A percentile compares a stretch with the other conserved stretches of the same genome.
Conservation (phyloP, 2,329 filamentous ascomycete genomes). For the Ascochyta rabiei region DNA sequence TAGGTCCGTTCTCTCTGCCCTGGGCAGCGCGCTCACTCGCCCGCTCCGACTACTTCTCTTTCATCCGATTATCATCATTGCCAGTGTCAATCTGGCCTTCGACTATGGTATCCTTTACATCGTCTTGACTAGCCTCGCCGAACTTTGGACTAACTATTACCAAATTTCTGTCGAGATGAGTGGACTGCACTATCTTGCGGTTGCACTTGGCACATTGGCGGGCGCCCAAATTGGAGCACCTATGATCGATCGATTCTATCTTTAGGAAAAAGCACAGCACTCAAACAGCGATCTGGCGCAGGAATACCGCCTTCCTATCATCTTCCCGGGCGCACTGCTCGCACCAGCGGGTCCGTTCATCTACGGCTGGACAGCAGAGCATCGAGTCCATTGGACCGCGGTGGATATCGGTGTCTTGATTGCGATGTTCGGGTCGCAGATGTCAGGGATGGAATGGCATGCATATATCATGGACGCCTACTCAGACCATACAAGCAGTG, state of each 20-base stretch:
- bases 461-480: constrained; percentile 69
- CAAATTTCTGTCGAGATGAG: constrained; percentile 24
- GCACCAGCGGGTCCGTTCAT: constrained; percentile 31
- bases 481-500: constrained; percentile 43
- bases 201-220: constrained; percentile 60
- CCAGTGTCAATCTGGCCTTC: constrained; percentile 36
- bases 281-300: constrained; percentile 54
- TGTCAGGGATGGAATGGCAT: constrained; percentile 51
- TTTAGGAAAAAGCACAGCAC: constrained; percentile 37
- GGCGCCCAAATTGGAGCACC: constrained; percentile 5
- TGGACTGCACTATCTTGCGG: constrained; percentile 33
- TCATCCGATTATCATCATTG: constrained; percentile 59
- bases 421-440: constrained; percentile 47
- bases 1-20: constrained; percentile 45
- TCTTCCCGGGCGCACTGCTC: constrained; percentile 23
- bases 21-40: constrained; percentile 53
- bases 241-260: constrained; percentile 20
- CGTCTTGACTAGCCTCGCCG: constrained; percentile 36
- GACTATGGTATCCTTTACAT: constrained; percentile 48
- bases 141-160: constrained; percentile 33
- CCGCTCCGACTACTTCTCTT: constrained; percentile 62
- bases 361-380: constrained; percentile 37
- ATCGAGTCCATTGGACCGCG: constrained; percentile 33
- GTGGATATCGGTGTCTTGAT: constrained; percentile 58
- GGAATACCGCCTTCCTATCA: constrained; percentile 32